Base-by-base conservation (phyloP, 2,329 filamentous ascomycete species). In the Aureobasidium sp. region DNA sequence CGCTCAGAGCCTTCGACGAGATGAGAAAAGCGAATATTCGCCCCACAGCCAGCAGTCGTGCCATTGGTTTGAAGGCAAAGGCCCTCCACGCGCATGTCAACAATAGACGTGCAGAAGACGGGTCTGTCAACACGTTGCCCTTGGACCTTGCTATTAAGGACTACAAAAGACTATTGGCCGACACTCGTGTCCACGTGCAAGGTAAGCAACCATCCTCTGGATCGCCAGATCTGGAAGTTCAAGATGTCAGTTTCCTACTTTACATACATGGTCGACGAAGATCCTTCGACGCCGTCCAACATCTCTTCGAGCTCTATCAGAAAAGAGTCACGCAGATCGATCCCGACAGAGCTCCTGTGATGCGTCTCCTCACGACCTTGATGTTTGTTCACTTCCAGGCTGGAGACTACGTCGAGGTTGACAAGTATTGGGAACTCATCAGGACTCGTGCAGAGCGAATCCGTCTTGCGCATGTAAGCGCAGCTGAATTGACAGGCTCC, bases 301-400 rank as follows among this genome's bases (percentile, higher is more conserved):
- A 79, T 52, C 68, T 88, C 5, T 75, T 84, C 58, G 70, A 77
- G 25, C 64, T 79, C 44, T 86, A 80, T 60, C 67, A 69, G 25
- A 3, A 21, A 5, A 48, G 41, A 19, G 47, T 65, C 67, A 40
- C 61, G 72, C 17, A 69, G 75, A 24, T 27, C 12, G 16, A 61
- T 5, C 64, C 29, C 59, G 67, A 57, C 39, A 54, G 63, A 12
- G 29, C 8, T 1, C 69, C 79, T 14, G 79, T 83, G 0, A 68
- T 81, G 2, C 66, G 71, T 14, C 69, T 90, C 52, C 69, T 87
- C 19, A 74, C 76, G 45, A 77, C 83, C 7, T 68, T 91, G 55
- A 90, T 95, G 85, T 71, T 76, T 19, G 76, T 81, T 0, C 78
- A 86, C 62, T 70, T 81, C 38, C 71, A 75, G 48, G 77, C 83